A percentile compares a stretch with the other conserved stretches of the same genome.
These are phyloP conservation scores for Byssothecium circinans DNA, from an alignment of 2,329 filamentous ascomycete species.

Conservation along the genomic window DNA sequence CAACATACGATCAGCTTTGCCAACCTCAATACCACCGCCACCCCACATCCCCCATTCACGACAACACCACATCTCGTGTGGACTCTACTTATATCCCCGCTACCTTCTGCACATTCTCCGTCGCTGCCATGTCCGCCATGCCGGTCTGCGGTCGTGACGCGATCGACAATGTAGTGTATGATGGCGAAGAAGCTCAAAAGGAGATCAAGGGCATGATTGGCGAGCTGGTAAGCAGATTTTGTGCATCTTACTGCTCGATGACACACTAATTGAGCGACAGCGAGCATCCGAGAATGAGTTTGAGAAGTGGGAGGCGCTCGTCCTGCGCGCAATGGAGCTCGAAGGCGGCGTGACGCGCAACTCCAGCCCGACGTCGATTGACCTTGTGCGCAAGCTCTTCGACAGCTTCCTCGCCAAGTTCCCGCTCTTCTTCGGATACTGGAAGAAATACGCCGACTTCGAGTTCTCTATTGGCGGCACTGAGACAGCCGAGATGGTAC, in stretches of 20 bases:
- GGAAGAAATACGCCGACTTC: conserved; percentile 98
- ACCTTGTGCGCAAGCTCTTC: conserved; percentile 82
- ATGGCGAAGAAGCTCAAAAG: conserved; percentile 35
- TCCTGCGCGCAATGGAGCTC: conserved; percentile 77
- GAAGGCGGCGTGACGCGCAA: conserved; percentile 96
- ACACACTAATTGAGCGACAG: conserved; percentile 43
- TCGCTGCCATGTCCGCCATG: conserved; percentile 25
- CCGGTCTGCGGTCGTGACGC: conserved; percentile 32
- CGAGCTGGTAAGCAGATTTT: conserved; percentile 80
- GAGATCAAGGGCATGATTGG: conserved; percentile 77
- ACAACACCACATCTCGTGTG: too few relatives aligned
- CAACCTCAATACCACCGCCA: too few relatives aligned
- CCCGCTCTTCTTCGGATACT: conserved; percentile 94
- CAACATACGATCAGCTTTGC: too few relatives aligned
- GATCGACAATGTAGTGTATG: conserved; percentile 35
- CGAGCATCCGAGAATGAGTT: conserved; percentile 81
- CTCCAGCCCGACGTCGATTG: conserved; percentile 90
- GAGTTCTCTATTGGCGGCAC: conserved; percentile 97
- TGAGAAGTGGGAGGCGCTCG: conserved; percentile 90
- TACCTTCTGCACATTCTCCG: background rate
- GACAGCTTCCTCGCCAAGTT: conserved; percentile 94
- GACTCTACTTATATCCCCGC: too few relatives aligned
- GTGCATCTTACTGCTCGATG: too few relatives aligned
- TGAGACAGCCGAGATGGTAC: conserved; percentile 94
- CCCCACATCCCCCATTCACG: too few relatives aligned